Evolutionary conservation across 257 asterid species (phyloP).

Genomic region (Verbascum thapsus): DNA sequence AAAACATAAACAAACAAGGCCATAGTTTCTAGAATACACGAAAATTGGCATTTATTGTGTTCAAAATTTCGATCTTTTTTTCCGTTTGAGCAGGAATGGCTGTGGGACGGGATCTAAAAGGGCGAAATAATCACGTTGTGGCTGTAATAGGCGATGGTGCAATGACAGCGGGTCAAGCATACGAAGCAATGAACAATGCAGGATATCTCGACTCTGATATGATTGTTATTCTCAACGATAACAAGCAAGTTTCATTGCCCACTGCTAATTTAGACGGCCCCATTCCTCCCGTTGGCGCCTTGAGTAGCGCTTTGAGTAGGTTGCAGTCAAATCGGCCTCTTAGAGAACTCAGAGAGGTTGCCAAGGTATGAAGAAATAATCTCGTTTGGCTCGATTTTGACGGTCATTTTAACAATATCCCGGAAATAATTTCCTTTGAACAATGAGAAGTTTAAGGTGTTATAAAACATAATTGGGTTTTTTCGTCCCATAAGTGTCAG

Average conservation of each 20-base stretch:
- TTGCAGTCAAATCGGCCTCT: constrained; percentile 89
- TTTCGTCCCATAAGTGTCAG: too few relatives aligned
- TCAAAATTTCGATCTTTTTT: constrained; percentile 23
- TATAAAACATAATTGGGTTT: too few relatives aligned
- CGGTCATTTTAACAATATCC: too few relatives aligned
- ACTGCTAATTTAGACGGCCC: constrained; percentile 94
- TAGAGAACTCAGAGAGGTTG: constrained; percentile 91
- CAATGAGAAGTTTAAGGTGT: too few relatives aligned
- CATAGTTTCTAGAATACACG: too few relatives aligned
- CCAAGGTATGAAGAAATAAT: too few relatives aligned
- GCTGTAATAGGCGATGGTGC: constrained; percentile 97
- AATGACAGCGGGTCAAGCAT: constrained; percentile 97
- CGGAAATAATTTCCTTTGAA: too few relatives aligned
- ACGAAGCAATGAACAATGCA: constrained; percentile 97
- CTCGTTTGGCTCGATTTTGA: too few relatives aligned
- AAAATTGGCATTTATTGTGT: too few relatives aligned
- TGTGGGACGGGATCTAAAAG: constrained; percentile 88
- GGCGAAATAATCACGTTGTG: constrained; percentile 67
- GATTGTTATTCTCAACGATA: constrained; percentile 94
- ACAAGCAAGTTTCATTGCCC: constrained; percentile 94
- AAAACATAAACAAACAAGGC: too few relatives aligned
- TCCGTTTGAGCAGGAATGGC: constrained; percentile 77
- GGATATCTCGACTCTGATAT: constrained; percentile 95
- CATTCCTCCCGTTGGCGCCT: constrained; percentile 83
- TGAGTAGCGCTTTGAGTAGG: constrained; percentile 86